A percentile compares a stretch with the other conserved stretches of the same genome.
These are phyloP conservation scores for Friedmanniomyces simplex DNA, from an alignment of 495 filamentous ascomycete genomes.

Conservation along the genomic window DNA sequence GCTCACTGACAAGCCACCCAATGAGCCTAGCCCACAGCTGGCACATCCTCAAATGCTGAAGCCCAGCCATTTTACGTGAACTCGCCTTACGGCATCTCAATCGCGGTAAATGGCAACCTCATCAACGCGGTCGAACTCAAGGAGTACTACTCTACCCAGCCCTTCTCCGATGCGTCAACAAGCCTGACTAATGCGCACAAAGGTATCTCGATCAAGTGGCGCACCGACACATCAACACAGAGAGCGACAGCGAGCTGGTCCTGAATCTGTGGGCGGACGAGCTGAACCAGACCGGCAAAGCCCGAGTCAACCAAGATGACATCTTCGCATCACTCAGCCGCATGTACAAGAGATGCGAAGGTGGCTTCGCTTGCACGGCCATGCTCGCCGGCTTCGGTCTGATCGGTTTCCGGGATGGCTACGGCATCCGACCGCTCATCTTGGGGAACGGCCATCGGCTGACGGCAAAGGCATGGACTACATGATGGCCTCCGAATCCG, in stretches of 20 bases:
- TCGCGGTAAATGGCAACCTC: slow-evolving; percentile 80
- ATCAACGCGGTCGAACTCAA: slow-evolving; percentile 82
- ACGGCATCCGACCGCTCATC: slow-evolving; percentile 84
- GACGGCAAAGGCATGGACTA: slow-evolving; percentile 68
- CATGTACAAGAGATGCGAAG: slow-evolving; percentile 70
- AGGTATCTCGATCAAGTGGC: slow-evolving; percentile 73
- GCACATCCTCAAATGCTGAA: slow-evolving; percentile 58
- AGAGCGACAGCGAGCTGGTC: slow-evolving; percentile 90
- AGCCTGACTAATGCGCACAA: too few relatives aligned
- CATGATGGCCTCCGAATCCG: slow-evolving; percentile 95
- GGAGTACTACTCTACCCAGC: slow-evolving; percentile 14
- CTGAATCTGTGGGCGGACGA: slow-evolving; percentile 92
- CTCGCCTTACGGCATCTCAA: slow-evolving; percentile 64
- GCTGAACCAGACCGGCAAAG: slow-evolving; percentile 90
- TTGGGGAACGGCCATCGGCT: slow-evolving; percentile 51
- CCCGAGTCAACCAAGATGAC: slow-evolving; percentile 84
- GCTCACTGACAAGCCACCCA: not conserved
- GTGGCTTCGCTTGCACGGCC: slow-evolving; percentile 78
- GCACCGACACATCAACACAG: slow-evolving; percentile 93
- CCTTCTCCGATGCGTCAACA: not conserved
- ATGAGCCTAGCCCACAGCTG: slow-evolving; percentile 51
- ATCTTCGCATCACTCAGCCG: slow-evolving; percentile 66
- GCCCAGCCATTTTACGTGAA: slow-evolving; percentile 91
- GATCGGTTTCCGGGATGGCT: slow-evolving; percentile 77
- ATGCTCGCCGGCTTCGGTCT: slow-evolving; percentile 91